Percentiles rank a stretch among this genome's conserved stretches.
phyloP scores from a whole-genome alignment of 2,329 filamentous ascomycete species.

The Monosporascus sp. region DNA sequence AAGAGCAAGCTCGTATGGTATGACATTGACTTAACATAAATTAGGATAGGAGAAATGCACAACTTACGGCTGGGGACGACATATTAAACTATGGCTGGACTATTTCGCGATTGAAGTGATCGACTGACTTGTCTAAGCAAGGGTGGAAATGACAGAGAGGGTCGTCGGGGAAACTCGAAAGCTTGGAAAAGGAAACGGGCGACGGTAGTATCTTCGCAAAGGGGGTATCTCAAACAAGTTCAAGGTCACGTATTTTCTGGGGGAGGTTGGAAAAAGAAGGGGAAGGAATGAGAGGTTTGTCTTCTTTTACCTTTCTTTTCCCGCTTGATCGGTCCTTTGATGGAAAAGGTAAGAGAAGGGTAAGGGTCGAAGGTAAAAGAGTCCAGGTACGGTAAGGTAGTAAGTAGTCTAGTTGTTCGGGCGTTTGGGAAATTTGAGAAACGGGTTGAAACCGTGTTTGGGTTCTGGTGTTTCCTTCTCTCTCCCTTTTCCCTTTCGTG shows the following conservation, averaged over 20 bases:
- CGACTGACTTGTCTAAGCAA: constrained; percentile 7
- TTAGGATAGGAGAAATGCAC: constrained; percentile 2
- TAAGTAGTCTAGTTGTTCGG: not conserved
- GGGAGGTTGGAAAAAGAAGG: constrained; percentile 5
- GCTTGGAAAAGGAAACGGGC: constrained; percentile 11
- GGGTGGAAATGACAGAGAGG: constrained; percentile 12
- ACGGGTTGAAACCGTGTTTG: not conserved
- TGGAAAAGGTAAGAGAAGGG: not conserved
- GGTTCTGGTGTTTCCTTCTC: not conserved
- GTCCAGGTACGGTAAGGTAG: not conserved
- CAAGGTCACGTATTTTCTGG: too few relatives aligned
- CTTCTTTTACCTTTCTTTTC: too few relatives aligned
- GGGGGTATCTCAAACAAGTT: constrained; percentile 22
- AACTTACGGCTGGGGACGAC: constrained; percentile 30
- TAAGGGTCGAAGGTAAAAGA: not conserved
- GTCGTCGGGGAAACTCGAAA: constrained; percentile 4
- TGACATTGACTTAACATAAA: too few relatives aligned
- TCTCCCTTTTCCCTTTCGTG: not conserved
- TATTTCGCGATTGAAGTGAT: constrained; percentile 13
- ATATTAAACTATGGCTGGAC: constrained; percentile 26
- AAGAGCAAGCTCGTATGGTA: not conserved
- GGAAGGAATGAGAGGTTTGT: too few relatives aligned
- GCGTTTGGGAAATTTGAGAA: not conserved
- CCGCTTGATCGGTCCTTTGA: not conserved
- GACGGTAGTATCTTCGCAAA: constrained; percentile 12